Base-by-base conservation (phyloP, 192 early-diverging fungal species). In the Allomyces macrogynus region DNA sequence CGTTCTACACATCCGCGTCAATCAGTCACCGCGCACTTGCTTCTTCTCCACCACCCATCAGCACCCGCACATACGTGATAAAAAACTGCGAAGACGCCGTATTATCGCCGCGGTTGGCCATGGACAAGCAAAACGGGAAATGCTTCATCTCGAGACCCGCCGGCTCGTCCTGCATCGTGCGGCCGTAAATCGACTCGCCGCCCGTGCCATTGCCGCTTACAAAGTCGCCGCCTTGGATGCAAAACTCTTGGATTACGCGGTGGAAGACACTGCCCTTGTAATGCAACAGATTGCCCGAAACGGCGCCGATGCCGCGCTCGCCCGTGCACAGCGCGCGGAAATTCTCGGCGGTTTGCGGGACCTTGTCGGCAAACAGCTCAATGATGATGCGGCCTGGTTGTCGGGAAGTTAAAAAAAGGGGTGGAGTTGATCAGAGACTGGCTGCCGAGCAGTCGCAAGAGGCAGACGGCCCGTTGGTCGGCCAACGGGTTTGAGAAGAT, bases 51-150 rank as follows among this genome's bases (percentile, higher is more conserved):
- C 32, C 32, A 40, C 32, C 32, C 32, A 40, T 7, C 7, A 40
- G 3, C 32, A 8, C 7, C 26, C 4, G 8, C 0, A 40, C 32
- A 8, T 40, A 73, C 0, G 91, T 95, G 63, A 97, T 81, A 68
- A 95, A 94, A 68, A 97, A 95, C 71, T 97, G 92, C 27, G 87
- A 91, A 24, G 84, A 83, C 62, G 90, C 87, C 10, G 88, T 87
- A 64, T 89, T 85, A 54, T 86, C 81, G 0, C 93, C 93, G 57
- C 88, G 85, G 67, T 94, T 97, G 22, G 92, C 94, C 94, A 97
- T 95, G 23, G 81, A 86, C 25, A 97, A 67, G 0, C 91, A 90
- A 9, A 87, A 78, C 4, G 74, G 77, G 10, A 82, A 81, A 64
- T 96, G 93, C 67, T 87, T 91, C 43, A 81, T 70, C n/a, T 80